These are phyloP conservation scores for Penicillium argentinense DNA, from an alignment of 495 filamentous ascomycete genomes.

Conservation along the genomic window DNA sequence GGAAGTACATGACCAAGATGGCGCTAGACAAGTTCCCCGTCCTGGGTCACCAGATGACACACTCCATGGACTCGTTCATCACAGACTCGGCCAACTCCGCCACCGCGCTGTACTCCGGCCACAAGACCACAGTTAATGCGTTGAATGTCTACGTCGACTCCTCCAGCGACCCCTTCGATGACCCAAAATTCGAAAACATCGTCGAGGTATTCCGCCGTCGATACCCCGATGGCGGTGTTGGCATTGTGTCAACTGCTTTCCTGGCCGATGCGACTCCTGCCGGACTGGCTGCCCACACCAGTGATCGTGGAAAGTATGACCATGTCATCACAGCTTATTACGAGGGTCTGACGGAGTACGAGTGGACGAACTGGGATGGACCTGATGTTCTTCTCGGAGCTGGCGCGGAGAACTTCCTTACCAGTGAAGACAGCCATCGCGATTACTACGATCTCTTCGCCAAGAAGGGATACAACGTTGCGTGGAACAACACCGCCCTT, in stretches of 20 bases:
- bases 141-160: slow-evolving; percentile 73
- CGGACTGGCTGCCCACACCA: slow-evolving; percentile 64
- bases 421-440: slow-evolving; percentile 38
- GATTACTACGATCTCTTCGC: slow-evolving; percentile 69
- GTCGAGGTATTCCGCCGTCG: slow-evolving; percentile 67
- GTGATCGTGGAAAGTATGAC: slow-evolving; percentile 60
- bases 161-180: slow-evolving; percentile 62
- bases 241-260: slow-evolving; percentile 65
- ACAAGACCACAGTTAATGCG: slow-evolving; percentile 73
- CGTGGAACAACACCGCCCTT: slow-evolving; percentile 65
- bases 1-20: slow-evolving; percentile 67
- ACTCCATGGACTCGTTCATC: slow-evolving; percentile 74
- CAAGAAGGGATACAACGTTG: slow-evolving; percentile 63
- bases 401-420: slow-evolving; percentile 69
- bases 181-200: slow-evolving; percentile 78
- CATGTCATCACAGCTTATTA: slow-evolving; percentile 61
- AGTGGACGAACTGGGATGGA: slow-evolving; percentile 65
- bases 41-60: slow-evolving; percentile 67
- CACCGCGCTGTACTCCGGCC: slow-evolving; percentile 69
- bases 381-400: slow-evolving; percentile 73
- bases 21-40: slow-evolving; percentile 71
- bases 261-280: slow-evolving; percentile 74
- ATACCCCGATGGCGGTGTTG: slow-evolving; percentile 50
- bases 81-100: slow-evolving; percentile 77
- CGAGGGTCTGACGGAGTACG: slow-evolving; percentile 58